Percentiles rank a stretch among this genome's conserved stretches.
phyloP scores from a whole-genome alignment of 768 basidiomycete genomes.

The Tulasnella sp. region DNA sequence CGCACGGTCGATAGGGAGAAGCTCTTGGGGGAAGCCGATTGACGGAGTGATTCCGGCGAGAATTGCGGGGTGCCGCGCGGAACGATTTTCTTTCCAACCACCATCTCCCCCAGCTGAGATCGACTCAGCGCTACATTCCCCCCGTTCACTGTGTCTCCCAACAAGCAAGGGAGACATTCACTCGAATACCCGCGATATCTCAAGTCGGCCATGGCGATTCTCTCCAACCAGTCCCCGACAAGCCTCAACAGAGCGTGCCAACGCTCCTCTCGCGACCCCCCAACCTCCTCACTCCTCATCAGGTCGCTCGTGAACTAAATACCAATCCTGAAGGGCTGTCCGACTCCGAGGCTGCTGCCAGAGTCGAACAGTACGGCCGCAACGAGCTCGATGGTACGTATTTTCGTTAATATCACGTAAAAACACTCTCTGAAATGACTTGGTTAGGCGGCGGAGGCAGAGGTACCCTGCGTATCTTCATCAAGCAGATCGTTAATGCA shows the following conservation, averaged over 20 bases:
- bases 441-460: not conserved
- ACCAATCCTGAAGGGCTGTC: constrained; percentile 23
- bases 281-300: constrained; percentile 23
- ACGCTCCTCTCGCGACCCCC: constrained; percentile 12
- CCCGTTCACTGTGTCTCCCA: not conserved
- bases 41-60: no score
- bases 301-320: constrained; percentile 24
- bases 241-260: constrained; percentile 16
- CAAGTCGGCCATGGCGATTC: not conserved
- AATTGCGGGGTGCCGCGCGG: no score
- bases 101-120: not conserved
- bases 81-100: not conserved
- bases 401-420: constrained; percentile 18
- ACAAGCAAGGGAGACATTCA: not conserved
- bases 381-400: constrained; percentile 27
- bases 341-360: constrained; percentile 21
- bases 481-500: constrained; percentile 30
- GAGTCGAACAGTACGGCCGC: constrained; percentile 24
- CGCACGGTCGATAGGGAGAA: no score
- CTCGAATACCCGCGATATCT: not conserved
- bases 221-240: not conserved
- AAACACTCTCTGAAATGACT: not conserved
- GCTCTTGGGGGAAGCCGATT: no score
- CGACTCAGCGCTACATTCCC: not conserved
- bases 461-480: constrained; percentile 16